A percentile compares a stretch with the other conserved stretches of the same genome.
phyloP scores from a whole-genome alignment of 768 basidiomycete genomes.

The Mycena leptocephala region DNA sequence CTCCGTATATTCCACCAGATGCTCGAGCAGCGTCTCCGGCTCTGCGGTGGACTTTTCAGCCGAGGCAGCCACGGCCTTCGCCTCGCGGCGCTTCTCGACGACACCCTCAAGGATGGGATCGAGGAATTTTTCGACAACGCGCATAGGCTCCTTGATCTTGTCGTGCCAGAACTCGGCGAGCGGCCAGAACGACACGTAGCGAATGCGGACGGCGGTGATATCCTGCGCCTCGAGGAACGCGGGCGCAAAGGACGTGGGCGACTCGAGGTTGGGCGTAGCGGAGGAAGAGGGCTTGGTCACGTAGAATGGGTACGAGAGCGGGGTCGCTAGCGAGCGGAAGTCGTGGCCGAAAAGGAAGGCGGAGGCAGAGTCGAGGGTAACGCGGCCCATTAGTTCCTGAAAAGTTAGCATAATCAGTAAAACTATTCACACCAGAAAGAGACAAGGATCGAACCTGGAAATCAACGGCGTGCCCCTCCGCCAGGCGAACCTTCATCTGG shows the following conservation, averaged over 20 bases:
- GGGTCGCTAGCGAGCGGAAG: slow-evolving; percentile 65
- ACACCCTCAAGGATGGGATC: slow-evolving; percentile 66
- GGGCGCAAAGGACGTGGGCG: too few relatives aligned
- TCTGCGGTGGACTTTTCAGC: slow-evolving; percentile 48
- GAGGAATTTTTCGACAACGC: slow-evolving; percentile 63
- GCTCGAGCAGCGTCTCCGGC: slow-evolving; percentile 62
- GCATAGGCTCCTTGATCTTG: slow-evolving; percentile 58
- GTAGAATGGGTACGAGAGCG: slow-evolving; percentile 66
- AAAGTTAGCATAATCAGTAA: too few relatives aligned
- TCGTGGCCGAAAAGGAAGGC: slow-evolving; percentile 73
- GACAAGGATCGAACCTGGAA: too few relatives aligned
- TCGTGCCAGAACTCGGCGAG: slow-evolving; percentile 69
- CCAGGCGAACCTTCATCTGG: slow-evolving; percentile 59
- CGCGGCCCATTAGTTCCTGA: slow-evolving; percentile 64
- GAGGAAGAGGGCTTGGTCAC: slow-evolving; percentile 38
- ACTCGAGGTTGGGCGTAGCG: too few relatives aligned
- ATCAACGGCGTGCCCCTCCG: slow-evolving; percentile 67
- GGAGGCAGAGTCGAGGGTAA: slow-evolving; percentile 77
- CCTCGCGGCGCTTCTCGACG: slow-evolving; percentile 52
- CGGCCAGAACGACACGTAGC: slow-evolving; percentile 62
- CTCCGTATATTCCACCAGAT: slow-evolving; percentile 68
- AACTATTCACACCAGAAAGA: too few relatives aligned
- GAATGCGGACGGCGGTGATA: slow-evolving; percentile 52
- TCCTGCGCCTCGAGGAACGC: slow-evolving; percentile 67
- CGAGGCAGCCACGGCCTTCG: slow-evolving; percentile 10